Evolutionary conservation across 2,329 filamentous ascomycete species (phyloP).

Genomic region (Verticillium klebahnii): DNA sequence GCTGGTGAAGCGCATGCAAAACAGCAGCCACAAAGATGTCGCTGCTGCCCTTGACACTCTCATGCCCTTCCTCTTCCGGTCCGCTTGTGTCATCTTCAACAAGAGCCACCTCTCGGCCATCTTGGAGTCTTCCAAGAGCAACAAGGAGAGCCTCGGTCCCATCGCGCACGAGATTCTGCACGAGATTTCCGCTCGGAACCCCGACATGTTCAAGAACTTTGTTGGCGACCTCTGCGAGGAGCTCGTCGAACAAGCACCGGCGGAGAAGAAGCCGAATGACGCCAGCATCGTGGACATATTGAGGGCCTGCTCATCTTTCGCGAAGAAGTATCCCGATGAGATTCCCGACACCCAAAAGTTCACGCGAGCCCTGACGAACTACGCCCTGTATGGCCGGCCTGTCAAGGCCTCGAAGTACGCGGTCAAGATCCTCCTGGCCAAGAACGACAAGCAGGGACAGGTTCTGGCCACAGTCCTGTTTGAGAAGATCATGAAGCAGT

Average conservation of each 20-base stretch:
- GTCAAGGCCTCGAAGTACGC: slow-evolving; percentile 88
- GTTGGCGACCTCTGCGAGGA: slow-evolving; percentile 87
- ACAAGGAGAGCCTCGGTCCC: slow-evolving; percentile 71
- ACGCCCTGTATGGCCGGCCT: slow-evolving; percentile 77
- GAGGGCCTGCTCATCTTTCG: slow-evolving; percentile 90
- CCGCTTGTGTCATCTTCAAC: slow-evolving; percentile 84
- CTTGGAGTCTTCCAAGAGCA: slow-evolving; percentile 79
- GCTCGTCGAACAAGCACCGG: slow-evolving; percentile 75
- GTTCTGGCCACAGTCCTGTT: slow-evolving; percentile 83
- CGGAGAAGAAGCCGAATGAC: slow-evolving; percentile 62
- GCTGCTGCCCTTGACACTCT: slow-evolving; percentile 72
- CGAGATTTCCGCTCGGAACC: slow-evolving; percentile 85
- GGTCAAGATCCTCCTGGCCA: slow-evolving; percentile 80
- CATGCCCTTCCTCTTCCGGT: slow-evolving; percentile 76
- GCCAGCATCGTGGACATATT: slow-evolving; percentile 78
- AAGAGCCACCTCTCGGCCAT: slow-evolving; percentile 89
- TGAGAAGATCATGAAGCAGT: slow-evolving; percentile 68
- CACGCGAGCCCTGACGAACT: slow-evolving; percentile 73
- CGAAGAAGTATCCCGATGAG: slow-evolving; percentile 78
- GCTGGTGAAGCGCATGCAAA: slow-evolving; percentile 74
- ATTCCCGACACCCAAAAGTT: slow-evolving; percentile 80
- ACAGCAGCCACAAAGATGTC: slow-evolving; percentile 44
- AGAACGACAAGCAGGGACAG: slow-evolving; percentile 67
- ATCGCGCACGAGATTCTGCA: slow-evolving; percentile 86
- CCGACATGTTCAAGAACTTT: slow-evolving; percentile 87